Evolutionary conservation across 192 early-diverging fungal genomes (phyloP).

Genomic region (Gonapodya prolifera): DNA sequence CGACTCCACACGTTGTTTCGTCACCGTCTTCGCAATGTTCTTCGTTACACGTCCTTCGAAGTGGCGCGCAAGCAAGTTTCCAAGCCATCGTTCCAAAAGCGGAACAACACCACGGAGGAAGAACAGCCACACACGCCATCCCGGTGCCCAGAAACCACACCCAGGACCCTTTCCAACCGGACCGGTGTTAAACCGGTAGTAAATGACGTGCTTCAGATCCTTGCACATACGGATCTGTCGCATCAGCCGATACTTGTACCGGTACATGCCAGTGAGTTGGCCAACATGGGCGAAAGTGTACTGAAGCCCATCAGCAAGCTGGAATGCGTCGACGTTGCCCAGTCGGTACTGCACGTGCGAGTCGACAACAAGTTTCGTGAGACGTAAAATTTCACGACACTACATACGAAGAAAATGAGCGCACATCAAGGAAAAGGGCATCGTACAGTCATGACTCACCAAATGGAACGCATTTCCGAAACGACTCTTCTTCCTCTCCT

Average conservation of each 20-base stretch:
- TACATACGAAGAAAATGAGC: too few relatives aligned
- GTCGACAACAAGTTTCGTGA: conserved; percentile 95
- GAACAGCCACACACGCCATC: conserved; percentile 99
- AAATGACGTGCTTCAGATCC: conserved; percentile 89
- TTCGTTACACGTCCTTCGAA: conserved; percentile 97
- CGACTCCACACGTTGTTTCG: conserved; percentile 97
- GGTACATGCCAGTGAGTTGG: conserved; percentile 98
- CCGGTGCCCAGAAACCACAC: conserved; percentile 97
- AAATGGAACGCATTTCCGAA: conserved; percentile 98
- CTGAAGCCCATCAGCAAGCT: conserved; percentile 96
- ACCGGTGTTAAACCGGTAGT: conserved; percentile 81
- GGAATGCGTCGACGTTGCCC: conserved; percentile 97
- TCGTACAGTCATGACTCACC: too few relatives aligned
- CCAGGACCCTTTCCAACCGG: conserved; percentile 97
- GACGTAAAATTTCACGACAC: conserved; percentile 86
- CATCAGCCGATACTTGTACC: conserved; percentile 98
- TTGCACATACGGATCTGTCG: conserved; percentile 92
- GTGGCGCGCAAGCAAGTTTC: conserved; percentile 95
- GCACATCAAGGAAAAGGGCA: too few relatives aligned
- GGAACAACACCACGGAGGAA: conserved; percentile 98
- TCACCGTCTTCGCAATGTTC: conserved; percentile 95
- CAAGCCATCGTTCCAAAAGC: conserved; percentile 93
- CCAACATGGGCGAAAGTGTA: conserved; percentile 98
- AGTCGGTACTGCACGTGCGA: conserved; percentile 96
- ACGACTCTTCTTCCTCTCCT: conserved; percentile 97